Percentiles rank a stretch among this genome's conserved stretches.
phyloP scores from a whole-genome alignment of 2,329 filamentous ascomycete genomes.

The Fusarium cyanostomum region DNA sequence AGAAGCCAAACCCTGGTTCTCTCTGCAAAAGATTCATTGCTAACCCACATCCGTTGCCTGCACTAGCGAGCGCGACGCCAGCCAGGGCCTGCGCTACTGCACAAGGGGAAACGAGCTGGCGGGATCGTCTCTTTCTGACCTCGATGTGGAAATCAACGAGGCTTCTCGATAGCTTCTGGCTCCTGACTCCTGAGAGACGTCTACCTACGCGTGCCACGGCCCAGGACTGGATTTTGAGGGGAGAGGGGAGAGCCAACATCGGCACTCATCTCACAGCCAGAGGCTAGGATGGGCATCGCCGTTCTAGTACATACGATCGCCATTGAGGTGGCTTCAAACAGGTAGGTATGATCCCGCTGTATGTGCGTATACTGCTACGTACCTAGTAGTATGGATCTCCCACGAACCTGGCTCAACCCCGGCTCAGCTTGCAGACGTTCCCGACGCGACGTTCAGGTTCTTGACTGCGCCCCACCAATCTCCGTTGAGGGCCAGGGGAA shows the following conservation, averaged over 20 bases:
- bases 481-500: constrained; percentile 23
- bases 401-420: constrained; percentile 16
- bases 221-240: not conserved
- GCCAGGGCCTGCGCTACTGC: constrained; percentile 14
- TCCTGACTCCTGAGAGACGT: not conserved
- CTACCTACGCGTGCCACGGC: not conserved
- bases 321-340: not conserved
- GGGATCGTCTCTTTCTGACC: not conserved
- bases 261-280: constrained; percentile 4
- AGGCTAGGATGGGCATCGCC: not conserved
- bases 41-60: constrained; percentile 35
- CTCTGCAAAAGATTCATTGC: constrained; percentile 23
- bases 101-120: constrained; percentile 7
- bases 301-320: constrained; percentile 2
- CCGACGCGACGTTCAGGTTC: constrained; percentile 3
- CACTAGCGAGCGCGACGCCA: constrained; percentile 12
- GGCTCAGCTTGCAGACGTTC: constrained; percentile 26
- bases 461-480: constrained; percentile 31
- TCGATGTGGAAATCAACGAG: not conserved
- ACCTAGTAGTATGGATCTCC: too few species aligned
- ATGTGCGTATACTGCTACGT: too few species aligned
- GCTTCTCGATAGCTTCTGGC: not conserved
- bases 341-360: constrained; percentile 4
- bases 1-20: not conserved
- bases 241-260: not conserved